These are phyloP conservation scores for Kluyveromyces wickerhamii DNA, from an alignment of 805 yeast genomes.

Conservation along the genomic window DNA sequence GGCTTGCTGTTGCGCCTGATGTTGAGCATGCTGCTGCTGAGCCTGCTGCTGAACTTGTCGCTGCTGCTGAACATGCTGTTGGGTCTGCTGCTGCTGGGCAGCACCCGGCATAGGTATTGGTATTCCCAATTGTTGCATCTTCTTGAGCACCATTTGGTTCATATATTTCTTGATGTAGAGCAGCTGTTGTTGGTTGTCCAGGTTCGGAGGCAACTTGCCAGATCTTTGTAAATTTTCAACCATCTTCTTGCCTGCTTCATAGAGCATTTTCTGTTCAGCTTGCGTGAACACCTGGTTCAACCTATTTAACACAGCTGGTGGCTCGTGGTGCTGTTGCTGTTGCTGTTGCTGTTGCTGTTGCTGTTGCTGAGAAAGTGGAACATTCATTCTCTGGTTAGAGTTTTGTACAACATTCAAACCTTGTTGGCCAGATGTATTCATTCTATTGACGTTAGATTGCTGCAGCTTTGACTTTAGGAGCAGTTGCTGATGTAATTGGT, in stretches of 20 bases:
- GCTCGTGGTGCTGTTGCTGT: conserved; percentile 23
- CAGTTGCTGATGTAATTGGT: conserved; percentile 56
- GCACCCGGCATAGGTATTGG: conserved; percentile 8
- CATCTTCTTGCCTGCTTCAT: conserved; percentile 31
- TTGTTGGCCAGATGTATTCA: conserved; percentile 3
- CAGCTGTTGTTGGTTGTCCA: conserved; percentile 18
- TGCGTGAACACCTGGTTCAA: conserved; percentile 30
- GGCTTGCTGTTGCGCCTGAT: conserved; percentile 9
- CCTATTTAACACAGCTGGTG: conserved; percentile 28
- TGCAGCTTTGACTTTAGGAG: conserved; percentile 41
- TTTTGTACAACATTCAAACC: not conserved
- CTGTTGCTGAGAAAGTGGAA: conserved; percentile 26
- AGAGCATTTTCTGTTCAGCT: conserved; percentile 29
- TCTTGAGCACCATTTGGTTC: conserved; percentile 30
- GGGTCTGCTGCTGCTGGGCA: conserved; percentile 19
- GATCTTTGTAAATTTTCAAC: conserved; percentile 30
- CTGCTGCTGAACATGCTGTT: conserved; percentile 8
- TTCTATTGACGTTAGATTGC: conserved; percentile 33
- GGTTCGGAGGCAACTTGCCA: conserved; percentile 15
- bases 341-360: conserved; percentile 22
- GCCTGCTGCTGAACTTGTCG: conserved; percentile 8
- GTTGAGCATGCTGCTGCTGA: conserved; percentile 6
- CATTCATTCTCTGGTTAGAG: conserved; percentile 17
- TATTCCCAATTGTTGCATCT: conserved; percentile 24
- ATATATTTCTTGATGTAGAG: conserved; percentile 30